Conservation (phyloP, 805 yeast species). For the Myxozyma geophila region DNA sequence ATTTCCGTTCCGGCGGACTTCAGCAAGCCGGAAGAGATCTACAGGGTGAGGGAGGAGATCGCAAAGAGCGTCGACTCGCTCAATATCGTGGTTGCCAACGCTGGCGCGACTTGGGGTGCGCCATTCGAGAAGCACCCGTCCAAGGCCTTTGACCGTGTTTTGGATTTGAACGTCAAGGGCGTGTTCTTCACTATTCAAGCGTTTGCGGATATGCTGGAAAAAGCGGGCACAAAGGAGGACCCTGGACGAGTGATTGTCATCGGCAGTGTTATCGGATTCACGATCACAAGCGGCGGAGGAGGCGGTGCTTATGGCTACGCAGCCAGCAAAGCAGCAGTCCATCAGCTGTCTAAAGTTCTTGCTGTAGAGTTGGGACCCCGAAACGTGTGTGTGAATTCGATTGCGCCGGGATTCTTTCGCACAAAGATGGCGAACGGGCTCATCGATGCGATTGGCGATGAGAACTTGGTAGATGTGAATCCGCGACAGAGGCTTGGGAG, state of each 20-base stretch:
- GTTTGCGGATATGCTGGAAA: constrained; percentile 61
- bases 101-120: constrained; percentile 82
- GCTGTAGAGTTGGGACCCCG: constrained; percentile 69
- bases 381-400: constrained; percentile 67
- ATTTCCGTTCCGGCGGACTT: constrained; percentile 58
- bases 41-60: constrained; percentile 51
- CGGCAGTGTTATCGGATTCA: constrained; percentile 66
- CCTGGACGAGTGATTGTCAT: constrained; percentile 69
- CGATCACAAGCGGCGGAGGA: constrained; percentile 40
- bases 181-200: constrained; percentile 69
- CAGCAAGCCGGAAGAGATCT: constrained; percentile 55
- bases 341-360: constrained; percentile 65
- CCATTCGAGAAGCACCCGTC: constrained; percentile 64
- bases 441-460: constrained; percentile 58
- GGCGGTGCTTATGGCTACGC: constrained; percentile 71
- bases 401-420: constrained; percentile 81
- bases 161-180: constrained; percentile 66
- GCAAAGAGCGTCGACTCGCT: constrained; percentile 50
- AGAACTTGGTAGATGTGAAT: constrained; percentile 53
- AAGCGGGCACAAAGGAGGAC: constrained; percentile 56
- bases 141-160: constrained; percentile 63
- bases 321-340: constrained; percentile 76
- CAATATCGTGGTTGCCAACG: constrained; percentile 72
- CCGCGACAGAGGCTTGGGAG: constrained; percentile 69
- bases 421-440: constrained; percentile 74